Base-by-base conservation (phyloP, 1,284 basidiomycete genomes). In the Moniliophthora roreri region DNA sequence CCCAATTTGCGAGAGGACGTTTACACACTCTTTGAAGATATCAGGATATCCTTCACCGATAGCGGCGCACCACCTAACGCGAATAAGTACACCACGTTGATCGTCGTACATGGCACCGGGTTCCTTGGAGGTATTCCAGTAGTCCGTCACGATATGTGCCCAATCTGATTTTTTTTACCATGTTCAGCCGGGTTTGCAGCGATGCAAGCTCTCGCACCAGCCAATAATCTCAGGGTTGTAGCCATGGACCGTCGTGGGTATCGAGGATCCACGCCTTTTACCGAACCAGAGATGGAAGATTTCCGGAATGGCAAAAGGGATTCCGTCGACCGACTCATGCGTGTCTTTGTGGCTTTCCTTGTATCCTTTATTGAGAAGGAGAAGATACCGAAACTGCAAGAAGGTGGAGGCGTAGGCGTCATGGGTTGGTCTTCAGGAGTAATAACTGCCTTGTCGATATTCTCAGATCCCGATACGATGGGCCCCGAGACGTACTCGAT, bases 221-320 rank as follows among this genome's bases (percentile, higher is more conserved):
- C 44, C 36, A 18, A 60, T 21, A 70, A 70, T 46, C 18, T 72
- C 2, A 66, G 71, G 1, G 62, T 59, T 1, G 56, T 72, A 2
- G 18, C 63, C 24, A 56, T 65, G 21, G 66, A 70, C 32, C 66
- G 72, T 1, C 62, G 66, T 3, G 68, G 68, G 21, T 73, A 71
- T 54, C 59, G 53, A n/a, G 71, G 71, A 6, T 70, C 71, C 1
- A 67, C 69, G 1, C 44, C 52, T 16, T 71, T 69, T 44, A 66
- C 63, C 2, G 64, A 70, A n/a, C 57, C 50, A 9, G 69, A 74
- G 41, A 44, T 71, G 2, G 62, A 62, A 3, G 62, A 65, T 11
- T 53, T 69, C 10, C 44, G 52, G 2, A 55, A 60, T 2, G 66
- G 67, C 0, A 46, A 58, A 1, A 55, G 62, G 41, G 48, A 42